These are phyloP conservation scores for Kluyveromyces sp. DNA, from an alignment of 1,139 yeast genomes.

Conservation along the genomic window DNA sequence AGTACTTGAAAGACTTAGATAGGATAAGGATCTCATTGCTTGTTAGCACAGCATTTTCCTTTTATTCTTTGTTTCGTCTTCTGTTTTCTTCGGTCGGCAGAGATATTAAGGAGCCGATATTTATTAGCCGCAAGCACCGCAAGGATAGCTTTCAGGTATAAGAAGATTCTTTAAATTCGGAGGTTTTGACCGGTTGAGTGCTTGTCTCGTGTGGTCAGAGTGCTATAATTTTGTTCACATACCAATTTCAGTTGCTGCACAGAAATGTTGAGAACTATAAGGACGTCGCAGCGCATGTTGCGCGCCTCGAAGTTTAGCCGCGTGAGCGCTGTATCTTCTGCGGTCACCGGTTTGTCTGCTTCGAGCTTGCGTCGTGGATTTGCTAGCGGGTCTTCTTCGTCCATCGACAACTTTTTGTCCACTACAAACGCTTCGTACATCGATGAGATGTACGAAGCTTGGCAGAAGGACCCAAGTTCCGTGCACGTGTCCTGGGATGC, in stretches of 20 bases:
- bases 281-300: slow-evolving; percentile 8
- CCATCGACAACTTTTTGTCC: slow-evolving; percentile 58
- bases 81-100: background rate
- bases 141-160: too few relatives aligned
- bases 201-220: too few relatives aligned
- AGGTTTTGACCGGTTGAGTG: too few relatives aligned
- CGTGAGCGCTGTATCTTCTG: background rate
- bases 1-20: background rate
- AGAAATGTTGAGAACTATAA: slow-evolving; percentile 8
- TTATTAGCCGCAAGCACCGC: background rate
- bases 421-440: slow-evolving; percentile 85
- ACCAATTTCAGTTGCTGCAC: background rate
- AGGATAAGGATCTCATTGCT: background rate
- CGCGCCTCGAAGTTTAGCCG: slow-evolving; percentile 4
- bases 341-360: background rate
- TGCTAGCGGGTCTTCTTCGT: slow-evolving; percentile 6
- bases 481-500: slow-evolving; percentile 97
- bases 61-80: too few relatives aligned
- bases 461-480: slow-evolving; percentile 82
- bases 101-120: background rate
- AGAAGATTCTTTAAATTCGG: too few relatives aligned
- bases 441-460: slow-evolving; percentile 95
- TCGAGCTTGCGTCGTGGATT: slow-evolving; percentile 1
- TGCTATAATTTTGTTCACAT: too few relatives aligned
- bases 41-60: background rate